Base-by-base conservation (phyloP, 768 basidiomycete species). In the Ramaria rubella region DNA sequence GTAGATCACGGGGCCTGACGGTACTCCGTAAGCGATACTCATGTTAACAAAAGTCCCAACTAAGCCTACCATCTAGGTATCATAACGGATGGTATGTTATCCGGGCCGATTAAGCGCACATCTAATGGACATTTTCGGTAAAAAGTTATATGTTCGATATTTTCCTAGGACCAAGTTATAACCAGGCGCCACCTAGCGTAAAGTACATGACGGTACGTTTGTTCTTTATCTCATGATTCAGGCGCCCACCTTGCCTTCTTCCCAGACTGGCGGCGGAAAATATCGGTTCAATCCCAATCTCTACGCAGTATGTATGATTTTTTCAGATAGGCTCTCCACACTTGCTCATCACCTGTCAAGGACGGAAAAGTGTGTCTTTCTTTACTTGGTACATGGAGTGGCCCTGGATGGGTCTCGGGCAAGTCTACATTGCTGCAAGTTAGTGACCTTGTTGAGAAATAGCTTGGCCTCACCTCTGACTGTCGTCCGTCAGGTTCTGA, bases 291-390 rank as follows among this genome's bases (percentile, higher is more conserved):
- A 96, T 63, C 94, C 94, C 2, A 97, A 96, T 69, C 75, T 96
- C 30, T 97, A 94, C 68, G 92, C 91, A 52, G 90, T 87, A 67
- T 63, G 80, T 73, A 55, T 29, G 30, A 59, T 51, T 17, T 36
- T 19, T 11, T 24, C 23, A 17, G 29, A 48, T 5, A 48, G 23
- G 23, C n/a, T 4, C 29, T 19, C 14, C 12, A 14, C 2, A 38
- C 11, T 3, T 48, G 11, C 17, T 48, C 6, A 58, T 26, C 23
- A 1, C 26, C 58, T 43, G n/a, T 30, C 15, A 58, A 90, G 85
- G 91, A 94, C 64, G 91, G 92, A 48, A 97, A 97, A 77, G 94
- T 97, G 15, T 96, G 94, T 69, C 72, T 95, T 33, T 92, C 90
- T 24, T 74, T 96, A 17, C 77, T 96, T 23, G 94, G 94, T 29